phyloP scores from a whole-genome alignment of 257 asterid species.

The Mentha longifolia region DNA sequence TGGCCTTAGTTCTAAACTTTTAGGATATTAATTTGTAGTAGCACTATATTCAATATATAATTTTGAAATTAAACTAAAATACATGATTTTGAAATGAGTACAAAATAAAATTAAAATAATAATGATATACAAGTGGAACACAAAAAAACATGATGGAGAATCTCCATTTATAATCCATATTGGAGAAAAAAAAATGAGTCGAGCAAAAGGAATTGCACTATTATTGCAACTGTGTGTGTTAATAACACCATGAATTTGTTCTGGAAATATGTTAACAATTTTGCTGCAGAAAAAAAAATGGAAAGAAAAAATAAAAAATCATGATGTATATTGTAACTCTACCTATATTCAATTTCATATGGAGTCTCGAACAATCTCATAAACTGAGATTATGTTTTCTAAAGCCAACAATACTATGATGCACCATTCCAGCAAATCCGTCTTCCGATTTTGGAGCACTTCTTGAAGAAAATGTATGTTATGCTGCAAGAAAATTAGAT shows the following conservation, averaged over 20 bases:
- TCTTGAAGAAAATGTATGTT: slow-evolving; percentile 98
- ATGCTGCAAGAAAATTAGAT: slow-evolving; percentile 60
- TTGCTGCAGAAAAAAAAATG: slow-evolving; percentile 31
- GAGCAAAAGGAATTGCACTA: slow-evolving; percentile 16
- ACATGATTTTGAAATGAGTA: neutral
- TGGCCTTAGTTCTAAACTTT: too few species aligned
- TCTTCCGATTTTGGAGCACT: slow-evolving; percentile 89
- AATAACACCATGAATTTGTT: slow-evolving; percentile 21
- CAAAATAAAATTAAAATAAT: too few species aligned
- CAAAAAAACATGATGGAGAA: too few species aligned
- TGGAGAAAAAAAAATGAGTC: neutral
- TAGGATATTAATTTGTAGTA: neutral
- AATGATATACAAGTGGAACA: too few species aligned
- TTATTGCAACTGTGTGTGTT: slow-evolving; percentile 11
- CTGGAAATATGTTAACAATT: neutral
- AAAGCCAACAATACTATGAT: slow-evolving; percentile 75
- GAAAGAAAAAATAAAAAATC: neutral
- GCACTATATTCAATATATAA: neutral
- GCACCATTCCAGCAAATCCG: slow-evolving; percentile 95
- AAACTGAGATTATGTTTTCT: slow-evolving; percentile 67
- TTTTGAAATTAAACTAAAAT: too few species aligned
- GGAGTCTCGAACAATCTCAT: slow-evolving; percentile 69
- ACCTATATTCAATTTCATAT: slow-evolving; percentile 39
- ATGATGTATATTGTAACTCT: slow-evolving; percentile 23
- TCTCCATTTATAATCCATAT: too few species aligned